Evolutionary conservation across 106 monocot genomes (phyloP).

Genomic region (Dendrobium nobile): DNA sequence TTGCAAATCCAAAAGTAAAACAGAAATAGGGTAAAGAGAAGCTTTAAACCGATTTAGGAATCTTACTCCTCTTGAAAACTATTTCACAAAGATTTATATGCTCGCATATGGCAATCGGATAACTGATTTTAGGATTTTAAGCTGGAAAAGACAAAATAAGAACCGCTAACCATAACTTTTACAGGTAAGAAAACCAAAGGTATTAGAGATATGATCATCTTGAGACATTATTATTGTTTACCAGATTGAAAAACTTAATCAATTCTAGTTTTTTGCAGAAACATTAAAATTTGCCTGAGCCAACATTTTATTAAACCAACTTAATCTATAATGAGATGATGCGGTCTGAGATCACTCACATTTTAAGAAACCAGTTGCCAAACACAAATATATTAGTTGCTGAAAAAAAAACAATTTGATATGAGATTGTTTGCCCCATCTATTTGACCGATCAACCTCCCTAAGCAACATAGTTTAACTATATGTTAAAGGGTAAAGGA

Average conservation of each 20-base stretch:
- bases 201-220: not conserved
- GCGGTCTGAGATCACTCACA: too few relatives aligned
- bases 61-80: conserved; percentile 2
- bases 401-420: too few relatives aligned
- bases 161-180: not conserved
- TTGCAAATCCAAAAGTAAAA: not conserved
- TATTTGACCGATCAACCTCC: not conserved
- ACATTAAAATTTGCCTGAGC: too few relatives aligned
- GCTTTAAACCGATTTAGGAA: not conserved
- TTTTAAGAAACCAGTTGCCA: too few relatives aligned
- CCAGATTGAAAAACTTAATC: not conserved
- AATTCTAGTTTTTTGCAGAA: not conserved
- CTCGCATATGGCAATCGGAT: not conserved
- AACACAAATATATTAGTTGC: too few relatives aligned
- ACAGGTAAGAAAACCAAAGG: not conserved
- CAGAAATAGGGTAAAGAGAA: not conserved
- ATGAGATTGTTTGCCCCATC: too few relatives aligned
- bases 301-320: not conserved
- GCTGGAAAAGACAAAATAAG: not conserved
- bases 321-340: too few relatives aligned
- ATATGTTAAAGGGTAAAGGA: not conserved
- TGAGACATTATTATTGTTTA: not conserved
- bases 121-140: not conserved
- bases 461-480: not conserved
- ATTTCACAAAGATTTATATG: not conserved